phyloP scores from a whole-genome alignment of 805 yeast species.

The Candida berthetii region DNA sequence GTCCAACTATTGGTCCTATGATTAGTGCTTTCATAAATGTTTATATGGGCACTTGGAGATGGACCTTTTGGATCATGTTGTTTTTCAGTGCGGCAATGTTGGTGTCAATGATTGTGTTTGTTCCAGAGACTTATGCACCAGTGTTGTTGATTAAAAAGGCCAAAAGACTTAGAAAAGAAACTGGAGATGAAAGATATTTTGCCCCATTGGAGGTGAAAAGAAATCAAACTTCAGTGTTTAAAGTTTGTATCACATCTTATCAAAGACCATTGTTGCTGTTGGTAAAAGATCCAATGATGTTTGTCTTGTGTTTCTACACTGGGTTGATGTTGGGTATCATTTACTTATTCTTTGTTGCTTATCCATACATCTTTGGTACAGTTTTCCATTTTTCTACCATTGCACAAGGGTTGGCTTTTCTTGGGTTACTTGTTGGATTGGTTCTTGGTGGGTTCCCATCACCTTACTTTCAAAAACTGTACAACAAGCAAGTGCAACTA shows the following conservation, averaged over 20 bases:
- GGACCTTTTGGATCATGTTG: slow-evolving; percentile 62
- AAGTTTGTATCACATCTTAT: slow-evolving; percentile 37
- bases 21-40: slow-evolving; percentile 50
- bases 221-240: slow-evolving; percentile 33
- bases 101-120: slow-evolving; percentile 34
- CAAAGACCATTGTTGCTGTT: slow-evolving; percentile 47
- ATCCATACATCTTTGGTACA: slow-evolving; percentile 51
- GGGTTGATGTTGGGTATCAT: slow-evolving; percentile 54
- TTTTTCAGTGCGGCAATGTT: slow-evolving; percentile 58
- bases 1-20: slow-evolving; percentile 68
- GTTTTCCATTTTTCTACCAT: slow-evolving; percentile 47
- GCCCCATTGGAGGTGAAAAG: slow-evolving; percentile 32
- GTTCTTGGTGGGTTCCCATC: slow-evolving; percentile 38
- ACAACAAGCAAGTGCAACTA: slow-evolving; percentile 34
- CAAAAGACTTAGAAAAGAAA: slow-evolving; percentile 38
- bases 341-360: slow-evolving; percentile 60
- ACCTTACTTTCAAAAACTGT: slow-evolving; percentile 34
- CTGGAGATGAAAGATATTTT: slow-evolving; percentile 44
- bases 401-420: slow-evolving; percentile 58
- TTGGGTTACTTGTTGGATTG: slow-evolving; percentile 51
- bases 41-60: slow-evolving; percentile 44
- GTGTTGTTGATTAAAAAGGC: slow-evolving; percentile 47
- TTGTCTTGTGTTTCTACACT: slow-evolving; percentile 46
- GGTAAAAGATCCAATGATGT: slow-evolving; percentile 47
- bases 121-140: slow-evolving; percentile 64